These are phyloP conservation scores for Monosporascus sp. DNA, from an alignment of 2,329 filamentous ascomycete genomes.

Conservation along the genomic window DNA sequence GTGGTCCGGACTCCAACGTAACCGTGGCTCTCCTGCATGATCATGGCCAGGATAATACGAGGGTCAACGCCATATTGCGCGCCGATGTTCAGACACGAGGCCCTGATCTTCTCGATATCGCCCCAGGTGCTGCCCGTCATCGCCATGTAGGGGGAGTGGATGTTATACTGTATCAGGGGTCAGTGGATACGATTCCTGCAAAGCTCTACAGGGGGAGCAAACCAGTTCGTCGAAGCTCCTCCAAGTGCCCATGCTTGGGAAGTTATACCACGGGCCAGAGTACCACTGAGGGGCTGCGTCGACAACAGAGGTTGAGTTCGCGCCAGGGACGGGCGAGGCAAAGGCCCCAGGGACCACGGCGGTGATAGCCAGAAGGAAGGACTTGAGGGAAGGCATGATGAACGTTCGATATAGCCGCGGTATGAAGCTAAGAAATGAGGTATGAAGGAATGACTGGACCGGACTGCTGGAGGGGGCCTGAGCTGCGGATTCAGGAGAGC, in stretches of 20 bases:
- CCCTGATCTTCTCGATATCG: neutral
- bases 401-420: no score
- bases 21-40: conserved; percentile 36
- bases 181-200: neutral
- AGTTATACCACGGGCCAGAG: neutral
- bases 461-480: no score
- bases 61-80: neutral
- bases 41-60: conserved; percentile 32
- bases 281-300: neutral
- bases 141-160: neutral
- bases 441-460: no score
- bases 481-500: no score
- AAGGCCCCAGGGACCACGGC: neutral
- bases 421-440: no score
- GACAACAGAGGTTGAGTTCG: neutral
- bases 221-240: neutral
- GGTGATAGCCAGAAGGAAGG: neutral
- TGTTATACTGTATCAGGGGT: neutral
- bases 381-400: conserved; percentile 1
- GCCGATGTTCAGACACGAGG: neutral
- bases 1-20: conserved; percentile 32
- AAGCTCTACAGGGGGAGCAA: neutral
- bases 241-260: neutral
- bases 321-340: neutral
- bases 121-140: neutral